A percentile compares a stretch with the other conserved stretches of the same genome.
These are phyloP conservation scores for Pseudocohnilembus persalinus DNA, from an alignment of 169 alveolate species.

Conservation along the genomic window DNA sequence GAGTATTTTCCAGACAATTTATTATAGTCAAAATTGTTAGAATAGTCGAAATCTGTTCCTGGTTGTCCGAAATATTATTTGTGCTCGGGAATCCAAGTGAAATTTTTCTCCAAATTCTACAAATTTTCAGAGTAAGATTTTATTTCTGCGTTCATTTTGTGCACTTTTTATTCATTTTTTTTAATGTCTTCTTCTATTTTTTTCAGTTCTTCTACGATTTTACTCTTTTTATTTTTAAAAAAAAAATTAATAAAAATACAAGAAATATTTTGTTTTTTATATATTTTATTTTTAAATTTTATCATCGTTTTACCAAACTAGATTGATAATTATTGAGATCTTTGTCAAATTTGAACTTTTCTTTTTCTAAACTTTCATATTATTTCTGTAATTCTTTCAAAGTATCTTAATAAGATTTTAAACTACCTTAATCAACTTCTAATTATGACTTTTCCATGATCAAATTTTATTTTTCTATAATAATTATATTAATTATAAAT, in stretches of 20 bases:
- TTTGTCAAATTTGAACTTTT: constrained; percentile 47
- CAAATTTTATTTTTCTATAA: not conserved
- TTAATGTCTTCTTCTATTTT: constrained; percentile 44
- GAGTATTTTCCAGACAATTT: constrained; percentile 13
- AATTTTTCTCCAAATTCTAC: constrained; percentile 47
- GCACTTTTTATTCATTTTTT: constrained; percentile 36
- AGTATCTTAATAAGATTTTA: not conserved
- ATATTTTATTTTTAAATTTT: constrained; percentile 31
- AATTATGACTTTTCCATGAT: not conserved
- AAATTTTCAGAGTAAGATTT: constrained; percentile 26
- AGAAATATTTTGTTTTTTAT: constrained; percentile 2
- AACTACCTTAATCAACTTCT: not conserved
- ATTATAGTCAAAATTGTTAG: not conserved
- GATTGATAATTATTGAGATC: constrained; percentile 33
- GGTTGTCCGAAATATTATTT: not conserved
- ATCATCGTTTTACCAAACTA: constrained; percentile 29
- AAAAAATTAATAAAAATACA: too few species aligned
- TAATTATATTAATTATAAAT: too few species aligned
- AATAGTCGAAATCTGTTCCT: not conserved
- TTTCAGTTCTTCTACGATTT: constrained; percentile 28
- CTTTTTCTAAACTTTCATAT: too few species aligned
- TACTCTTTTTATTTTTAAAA: not conserved
- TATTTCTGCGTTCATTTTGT: constrained; percentile 14
- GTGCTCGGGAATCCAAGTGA: constrained; percentile 54
- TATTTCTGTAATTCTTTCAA: not conserved